These are phyloP conservation scores for Flueggea neowawraea DNA, from an alignment of 441 rosid genomes.

Conservation along the genomic window DNA sequence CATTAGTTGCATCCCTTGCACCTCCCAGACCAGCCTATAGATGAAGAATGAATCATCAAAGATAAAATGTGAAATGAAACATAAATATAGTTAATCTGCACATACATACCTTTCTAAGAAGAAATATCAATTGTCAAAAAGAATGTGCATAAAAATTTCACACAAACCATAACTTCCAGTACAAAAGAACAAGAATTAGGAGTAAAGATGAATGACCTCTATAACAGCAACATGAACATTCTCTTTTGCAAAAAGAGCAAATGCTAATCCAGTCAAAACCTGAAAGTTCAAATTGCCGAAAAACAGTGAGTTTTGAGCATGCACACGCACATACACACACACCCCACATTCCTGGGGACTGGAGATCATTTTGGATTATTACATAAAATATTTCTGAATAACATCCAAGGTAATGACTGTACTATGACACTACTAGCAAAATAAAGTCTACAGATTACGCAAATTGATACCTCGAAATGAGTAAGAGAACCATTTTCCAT, in stretches of 20 bases:
- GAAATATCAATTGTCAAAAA: not conserved
- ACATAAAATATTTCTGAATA: too few relatives aligned
- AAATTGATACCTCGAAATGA: constrained; percentile 76
- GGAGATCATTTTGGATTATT: too few relatives aligned
- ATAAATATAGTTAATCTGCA: not conserved
- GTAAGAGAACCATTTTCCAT: constrained; percentile 61
- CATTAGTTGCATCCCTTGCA: constrained; percentile 88
- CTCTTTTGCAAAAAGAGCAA: constrained; percentile 62
- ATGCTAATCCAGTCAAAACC: constrained; percentile 83
- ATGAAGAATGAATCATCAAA: not conserved
- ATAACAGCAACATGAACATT: constrained; percentile 69
- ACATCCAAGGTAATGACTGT: too few relatives aligned
- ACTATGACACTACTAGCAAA: too few relatives aligned
- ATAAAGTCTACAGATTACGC: not conserved
- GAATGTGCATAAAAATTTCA: not conserved
- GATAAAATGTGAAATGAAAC: constrained; percentile 1
- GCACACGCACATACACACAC: not conserved
- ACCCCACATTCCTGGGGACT: too few relatives aligned
- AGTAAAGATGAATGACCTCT: constrained; percentile 47
- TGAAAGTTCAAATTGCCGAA: constrained; percentile 22
- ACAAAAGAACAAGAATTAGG: constrained; percentile 2
- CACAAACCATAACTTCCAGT: not conserved
- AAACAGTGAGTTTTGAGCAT: not conserved
- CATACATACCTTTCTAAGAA: constrained; percentile 1
- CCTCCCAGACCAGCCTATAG: constrained; percentile 88